These are phyloP conservation scores for Nematodospora anomalae DNA, from an alignment of 1,139 yeast genomes.

Conservation along the genomic window DNA sequence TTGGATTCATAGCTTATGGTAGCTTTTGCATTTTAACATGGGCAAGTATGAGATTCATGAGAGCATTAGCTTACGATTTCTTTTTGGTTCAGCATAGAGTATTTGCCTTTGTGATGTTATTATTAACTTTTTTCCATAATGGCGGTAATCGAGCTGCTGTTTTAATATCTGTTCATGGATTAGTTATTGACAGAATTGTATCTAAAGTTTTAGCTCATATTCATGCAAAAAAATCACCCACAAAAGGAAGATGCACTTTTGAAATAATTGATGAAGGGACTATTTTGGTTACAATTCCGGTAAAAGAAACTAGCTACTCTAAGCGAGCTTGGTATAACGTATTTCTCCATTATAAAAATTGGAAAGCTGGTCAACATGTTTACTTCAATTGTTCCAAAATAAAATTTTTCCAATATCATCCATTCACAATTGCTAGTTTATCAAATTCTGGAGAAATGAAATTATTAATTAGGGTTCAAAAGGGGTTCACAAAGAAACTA, in stretches of 20 bases:
- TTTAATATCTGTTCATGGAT: conserved; percentile 43
- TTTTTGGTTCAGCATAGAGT: conserved; percentile 48
- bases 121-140: conserved; percentile 46
- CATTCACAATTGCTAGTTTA: conserved; percentile 46
- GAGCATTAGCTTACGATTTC: conserved; percentile 45
- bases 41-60: conserved; percentile 36
- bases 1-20: conserved; percentile 50
- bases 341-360: conserved; percentile 33
- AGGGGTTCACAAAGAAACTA: conserved; percentile 45
- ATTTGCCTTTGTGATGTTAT: conserved; percentile 43
- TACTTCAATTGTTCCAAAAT: conserved; percentile 40
- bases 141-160: conserved; percentile 34
- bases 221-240: conserved; percentile 37
- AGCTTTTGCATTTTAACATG: conserved; percentile 38
- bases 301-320: conserved; percentile 17
- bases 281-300: conserved; percentile 37
- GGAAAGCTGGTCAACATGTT: conserved; percentile 53
- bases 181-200: conserved; percentile 44
- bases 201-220: conserved; percentile 29
- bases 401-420: conserved; percentile 42
- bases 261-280: conserved; percentile 44
- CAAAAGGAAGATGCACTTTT: conserved; percentile 38
- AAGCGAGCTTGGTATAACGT: conserved; percentile 28
- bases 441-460: conserved; percentile 39
- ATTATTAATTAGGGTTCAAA: conserved; percentile 38